These are phyloP conservation scores for Exophiala dermatitidis DNA, from an alignment of 2,329 filamentous ascomycete genomes.

Conservation along the genomic window DNA sequence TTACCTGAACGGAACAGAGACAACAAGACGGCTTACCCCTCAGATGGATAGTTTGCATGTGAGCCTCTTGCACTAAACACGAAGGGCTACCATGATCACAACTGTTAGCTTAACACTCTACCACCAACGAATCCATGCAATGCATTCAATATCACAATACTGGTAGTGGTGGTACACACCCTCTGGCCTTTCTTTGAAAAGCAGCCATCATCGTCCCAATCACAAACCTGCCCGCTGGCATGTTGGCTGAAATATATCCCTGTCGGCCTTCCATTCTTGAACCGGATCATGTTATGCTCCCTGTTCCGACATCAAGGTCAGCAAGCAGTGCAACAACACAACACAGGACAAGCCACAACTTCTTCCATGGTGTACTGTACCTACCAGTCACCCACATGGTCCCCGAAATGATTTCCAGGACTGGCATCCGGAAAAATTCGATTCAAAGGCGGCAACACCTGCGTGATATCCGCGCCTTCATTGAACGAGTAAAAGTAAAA, in stretches of 20 bases:
- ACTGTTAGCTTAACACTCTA: background rate
- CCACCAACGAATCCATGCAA: background rate
- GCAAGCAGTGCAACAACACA: background rate
- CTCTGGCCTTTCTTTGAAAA: conserved; percentile 9
- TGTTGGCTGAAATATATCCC: conserved; percentile 59
- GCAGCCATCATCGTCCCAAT: conserved; percentile 39
- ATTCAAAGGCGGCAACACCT: conserved; percentile 43
- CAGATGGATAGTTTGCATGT: conserved; percentile 72
- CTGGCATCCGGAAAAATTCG: conserved; percentile 36
- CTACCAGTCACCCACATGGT: conserved; percentile 90
- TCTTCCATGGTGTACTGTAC: conserved; percentile 34
- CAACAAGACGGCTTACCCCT: conserved; percentile 84
- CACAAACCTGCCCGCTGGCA: conserved; percentile 55
- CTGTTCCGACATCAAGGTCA: conserved; percentile 20
- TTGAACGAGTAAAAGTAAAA: conserved; percentile 99
- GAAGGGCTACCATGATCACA: conserved; percentile 51
- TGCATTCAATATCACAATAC: too few species aligned
- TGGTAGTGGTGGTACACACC: background rate
- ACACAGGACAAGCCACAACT: background rate
- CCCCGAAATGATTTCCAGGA: conserved; percentile 66
- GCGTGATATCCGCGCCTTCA: conserved; percentile 79
- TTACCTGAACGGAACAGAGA: conserved; percentile 56
- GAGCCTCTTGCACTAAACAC: conserved; percentile 84
- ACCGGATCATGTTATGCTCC: conserved; percentile 89
- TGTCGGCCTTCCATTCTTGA: conserved; percentile 71